Base-by-base conservation (phyloP, 2,329 filamentous ascomycete species). In the Aspergillus unguis region DNA sequence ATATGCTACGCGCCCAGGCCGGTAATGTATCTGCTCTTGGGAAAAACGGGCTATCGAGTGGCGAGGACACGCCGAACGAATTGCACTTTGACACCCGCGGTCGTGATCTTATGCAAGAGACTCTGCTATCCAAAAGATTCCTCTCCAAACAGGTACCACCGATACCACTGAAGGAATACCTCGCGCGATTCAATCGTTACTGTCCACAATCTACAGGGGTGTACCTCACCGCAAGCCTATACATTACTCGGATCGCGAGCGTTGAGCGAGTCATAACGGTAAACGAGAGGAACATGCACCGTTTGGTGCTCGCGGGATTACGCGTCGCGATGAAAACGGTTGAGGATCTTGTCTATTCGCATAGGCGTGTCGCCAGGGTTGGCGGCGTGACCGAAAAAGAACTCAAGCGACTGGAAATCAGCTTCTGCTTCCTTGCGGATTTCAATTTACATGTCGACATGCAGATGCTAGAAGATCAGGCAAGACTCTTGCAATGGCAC, bases 161-260 rank as follows among this genome's bases (percentile, higher is more conserved):
- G 8, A 92, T 97, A 59, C 81, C 85, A 33, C 80, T 96, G 43
- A 83, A 87, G 65, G 87, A 94, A 58, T 99, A 97, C 67, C 81
- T 97, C 26, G 78, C 85, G 63, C 88, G 92, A 11, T 83, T 97
- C 53, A 92, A 97, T 73, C 84, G 84, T 53, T 96, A 88, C 75
- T 97, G 92, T 65, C 92, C 94, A 3, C 91, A 96, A 83, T 95
- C 89, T 57, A 91, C 92, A 0, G 92, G 87, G 26, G 92, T 97
- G 7, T 96, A 96, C 73, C 84, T 99, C 27, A 90, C 92, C 1
- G 87, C 92, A 4, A 91, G 88, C 43, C 79, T 88, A 6, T 97
- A 96, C 74, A 92, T 96, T 59, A 86, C 92, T 66, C 85, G 87
- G 26, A 79, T 97, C 38, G 88, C 87, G 0, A 84, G 92, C 9